Conservation (phyloP, 2,329 filamentous ascomycete species). For the Aspergillus pseudotamarii region DNA sequence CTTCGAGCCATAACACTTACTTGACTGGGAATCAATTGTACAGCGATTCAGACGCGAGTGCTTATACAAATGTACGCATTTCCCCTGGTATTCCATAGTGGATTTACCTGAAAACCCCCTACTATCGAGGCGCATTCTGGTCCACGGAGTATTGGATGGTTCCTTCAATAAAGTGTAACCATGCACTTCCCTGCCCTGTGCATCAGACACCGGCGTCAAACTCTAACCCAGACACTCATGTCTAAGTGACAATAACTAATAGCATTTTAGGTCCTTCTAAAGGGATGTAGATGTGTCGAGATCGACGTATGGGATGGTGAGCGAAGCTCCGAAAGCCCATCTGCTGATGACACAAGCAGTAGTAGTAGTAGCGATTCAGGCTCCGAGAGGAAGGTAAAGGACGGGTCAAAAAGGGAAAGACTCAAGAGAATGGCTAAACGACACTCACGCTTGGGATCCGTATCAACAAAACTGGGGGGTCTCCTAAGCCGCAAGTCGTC, state of each 20-base stretch:
- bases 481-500: slow-evolving; percentile 25
- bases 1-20: slow-evolving; percentile 94
- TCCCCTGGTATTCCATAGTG: background rate
- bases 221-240: background rate
- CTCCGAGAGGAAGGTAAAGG: slow-evolving; percentile 25
- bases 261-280: slow-evolving; percentile 63
- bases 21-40: slow-evolving; percentile 82
- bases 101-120: background rate
- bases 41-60: slow-evolving; percentile 74
- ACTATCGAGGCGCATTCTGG: background rate
- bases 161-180: background rate
- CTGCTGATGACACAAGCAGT: slow-evolving; percentile 33
- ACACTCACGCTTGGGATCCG: slow-evolving; percentile 15
- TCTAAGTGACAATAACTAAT: slow-evolving; percentile 7
- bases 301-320: slow-evolving; percentile 92
- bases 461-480: slow-evolving; percentile 27
- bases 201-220: background rate
- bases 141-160: background rate
- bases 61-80: slow-evolving; percentile 71
- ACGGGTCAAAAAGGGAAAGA: slow-evolving; percentile 23
- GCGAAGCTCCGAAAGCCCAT: slow-evolving; percentile 40
- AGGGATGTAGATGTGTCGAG: slow-evolving; percentile 86
- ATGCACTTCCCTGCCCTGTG: background rate
- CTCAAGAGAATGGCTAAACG: background rate
- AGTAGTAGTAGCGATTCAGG: slow-evolving; percentile 32